Evolutionary conservation across 306 rosid genomes (phyloP).

Genomic region (Casuarina glauca): DNA sequence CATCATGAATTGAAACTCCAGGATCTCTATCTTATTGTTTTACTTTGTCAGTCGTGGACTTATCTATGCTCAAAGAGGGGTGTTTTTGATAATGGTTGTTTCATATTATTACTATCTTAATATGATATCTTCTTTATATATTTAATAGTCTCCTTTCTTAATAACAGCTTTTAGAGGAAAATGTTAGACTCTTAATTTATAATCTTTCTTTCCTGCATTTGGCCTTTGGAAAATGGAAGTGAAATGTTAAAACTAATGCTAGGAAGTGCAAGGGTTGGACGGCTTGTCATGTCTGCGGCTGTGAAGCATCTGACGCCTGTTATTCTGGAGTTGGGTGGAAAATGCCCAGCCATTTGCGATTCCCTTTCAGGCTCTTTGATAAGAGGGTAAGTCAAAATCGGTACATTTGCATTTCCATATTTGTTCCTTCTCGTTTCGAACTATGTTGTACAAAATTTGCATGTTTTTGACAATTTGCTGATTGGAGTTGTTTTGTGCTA

Average conservation of each 20-base stretch:
- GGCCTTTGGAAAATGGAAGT: not conserved
- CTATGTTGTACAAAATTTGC: not conserved
- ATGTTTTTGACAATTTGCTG: not conserved
- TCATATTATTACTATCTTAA: too few relatives aligned
- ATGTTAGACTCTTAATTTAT: too few relatives aligned
- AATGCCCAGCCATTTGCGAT: conserved; percentile 72
- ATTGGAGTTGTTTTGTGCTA: not conserved
- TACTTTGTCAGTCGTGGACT: too few relatives aligned
- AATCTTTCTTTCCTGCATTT: not conserved
- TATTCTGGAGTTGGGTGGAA: conserved; percentile 74
- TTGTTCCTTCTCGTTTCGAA: not conserved
- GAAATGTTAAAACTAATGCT: not conserved
- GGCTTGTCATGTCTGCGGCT: conserved; percentile 68
- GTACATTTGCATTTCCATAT: not conserved
- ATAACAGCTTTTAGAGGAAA: too few relatives aligned
- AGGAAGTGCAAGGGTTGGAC: conserved; percentile 63
- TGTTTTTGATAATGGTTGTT: too few relatives aligned
- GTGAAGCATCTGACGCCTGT: conserved; percentile 70
- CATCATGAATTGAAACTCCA: too few relatives aligned
- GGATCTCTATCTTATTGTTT: too few relatives aligned
- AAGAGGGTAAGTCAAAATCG: conserved; percentile 33
- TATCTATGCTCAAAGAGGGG: too few relatives aligned
- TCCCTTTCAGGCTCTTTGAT: conserved; percentile 61
- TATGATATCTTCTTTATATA: too few relatives aligned
- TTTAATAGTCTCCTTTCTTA: too few relatives aligned